phyloP scores from a whole-genome alignment of 768 basidiomycete genomes.

The Dendrothele bispora region DNA sequence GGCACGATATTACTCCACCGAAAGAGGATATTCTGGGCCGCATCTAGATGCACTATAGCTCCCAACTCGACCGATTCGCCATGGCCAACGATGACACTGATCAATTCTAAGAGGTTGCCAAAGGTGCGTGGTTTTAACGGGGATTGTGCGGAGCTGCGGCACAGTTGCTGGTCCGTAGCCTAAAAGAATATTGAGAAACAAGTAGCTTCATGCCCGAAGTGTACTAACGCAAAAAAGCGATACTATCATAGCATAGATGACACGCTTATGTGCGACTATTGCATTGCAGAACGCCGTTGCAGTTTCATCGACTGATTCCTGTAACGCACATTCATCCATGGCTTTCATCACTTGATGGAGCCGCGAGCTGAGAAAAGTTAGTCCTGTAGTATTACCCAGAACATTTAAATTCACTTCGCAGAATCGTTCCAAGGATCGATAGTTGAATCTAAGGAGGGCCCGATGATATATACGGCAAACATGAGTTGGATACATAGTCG shows the following conservation, averaged over 20 bases:
- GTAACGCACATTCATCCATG: slow-evolving; percentile 15
- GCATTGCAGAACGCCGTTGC: slow-evolving; percentile 14
- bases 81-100: slow-evolving; percentile 36
- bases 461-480: slow-evolving; percentile 56
- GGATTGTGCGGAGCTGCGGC: slow-evolving; percentile 3
- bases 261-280: slow-evolving; percentile 26
- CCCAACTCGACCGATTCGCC: slow-evolving; percentile 15
- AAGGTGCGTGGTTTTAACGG: slow-evolving; percentile 49
- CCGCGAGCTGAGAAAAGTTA: background rate
- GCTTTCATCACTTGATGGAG: slow-evolving; percentile 15
- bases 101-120: slow-evolving; percentile 41
- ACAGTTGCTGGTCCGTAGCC: slow-evolving; percentile 20
- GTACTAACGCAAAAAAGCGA: slow-evolving; percentile 39
- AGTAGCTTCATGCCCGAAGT: no score
- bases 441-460: slow-evolving; percentile 36
- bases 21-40: slow-evolving; percentile 51
- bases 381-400: background rate
- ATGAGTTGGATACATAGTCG: slow-evolving; percentile 57
- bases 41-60: slow-evolving; percentile 29
- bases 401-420: background rate
- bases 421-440: slow-evolving; percentile 20
- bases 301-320: slow-evolving; percentile 12
- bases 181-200: slow-evolving; percentile 4
- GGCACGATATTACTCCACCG: slow-evolving; percentile 55
- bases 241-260: slow-evolving; percentile 39